A percentile compares a stretch with the other conserved stretches of the same genome.
Evolutionary conservation across 164 flowering plant species (phyloP).

Genomic region (Vitis amurensis): DNA sequence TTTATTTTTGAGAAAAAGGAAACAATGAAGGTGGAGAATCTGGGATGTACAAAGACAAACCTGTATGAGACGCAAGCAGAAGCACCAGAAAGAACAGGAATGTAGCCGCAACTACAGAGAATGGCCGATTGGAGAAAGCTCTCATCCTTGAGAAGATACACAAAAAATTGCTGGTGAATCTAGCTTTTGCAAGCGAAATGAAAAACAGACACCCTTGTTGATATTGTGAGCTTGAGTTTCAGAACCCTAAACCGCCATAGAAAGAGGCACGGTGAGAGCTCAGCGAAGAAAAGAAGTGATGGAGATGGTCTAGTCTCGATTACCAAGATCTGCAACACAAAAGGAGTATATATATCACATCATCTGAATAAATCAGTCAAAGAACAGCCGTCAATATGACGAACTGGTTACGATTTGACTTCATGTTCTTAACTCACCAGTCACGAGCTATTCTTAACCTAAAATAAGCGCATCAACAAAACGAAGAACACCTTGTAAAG

Average conservation of each 20-base stretch:
- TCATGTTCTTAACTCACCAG: no score
- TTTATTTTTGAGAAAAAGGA: not conserved
- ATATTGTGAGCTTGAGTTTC: no score
- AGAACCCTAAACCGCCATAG: no score
- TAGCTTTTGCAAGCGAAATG: no score
- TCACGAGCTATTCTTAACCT: no score
- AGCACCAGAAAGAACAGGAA: conserved; percentile 7
- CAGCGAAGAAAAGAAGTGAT: not conserved
- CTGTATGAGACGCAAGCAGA: conserved; percentile 7
- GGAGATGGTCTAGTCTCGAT: no score
- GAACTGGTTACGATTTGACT: conserved; percentile 11
- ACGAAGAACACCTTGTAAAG: no score
- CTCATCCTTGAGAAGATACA: not conserved
- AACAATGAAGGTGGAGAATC: not conserved
- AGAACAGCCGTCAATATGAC: conserved; percentile 15
- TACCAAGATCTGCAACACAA: conserved; percentile 3
- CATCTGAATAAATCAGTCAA: not conserved
- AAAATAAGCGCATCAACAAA: no score
- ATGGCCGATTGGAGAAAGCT: conserved; percentile 5
- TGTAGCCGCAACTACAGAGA: conserved; percentile 7
- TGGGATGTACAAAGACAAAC: conserved; percentile 11
- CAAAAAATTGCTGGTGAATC: no score
- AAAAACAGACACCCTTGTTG: no score
- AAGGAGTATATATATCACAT: conserved; percentile 17
- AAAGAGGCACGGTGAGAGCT: not conserved